These are phyloP conservation scores for Acer negundo DNA, from an alignment of 345 rosid species.

Conservation along the genomic window DNA sequence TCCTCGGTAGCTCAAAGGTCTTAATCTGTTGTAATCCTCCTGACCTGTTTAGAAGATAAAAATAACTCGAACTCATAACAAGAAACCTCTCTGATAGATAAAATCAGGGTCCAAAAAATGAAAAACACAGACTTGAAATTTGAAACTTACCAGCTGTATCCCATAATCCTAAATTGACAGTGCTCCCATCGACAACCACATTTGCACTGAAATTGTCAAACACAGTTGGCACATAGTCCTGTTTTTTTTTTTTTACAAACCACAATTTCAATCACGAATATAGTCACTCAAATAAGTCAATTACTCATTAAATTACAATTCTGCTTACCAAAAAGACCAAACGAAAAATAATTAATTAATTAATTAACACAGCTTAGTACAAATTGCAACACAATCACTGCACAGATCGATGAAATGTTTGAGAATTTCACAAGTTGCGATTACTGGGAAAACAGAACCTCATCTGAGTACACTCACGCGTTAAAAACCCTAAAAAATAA, in stretches of 20 bases:
- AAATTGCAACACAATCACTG: not conserved
- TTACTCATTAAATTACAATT: too few relatives aligned
- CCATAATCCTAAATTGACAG: constrained; percentile 92
- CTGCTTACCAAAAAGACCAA: not conserved
- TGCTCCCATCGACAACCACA: constrained; percentile 93
- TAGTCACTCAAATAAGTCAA: not conserved
- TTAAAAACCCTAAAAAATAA: not conserved
- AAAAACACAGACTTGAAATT: not conserved
- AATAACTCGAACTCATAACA: constrained; percentile 15
- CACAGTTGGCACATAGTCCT: constrained; percentile 97
- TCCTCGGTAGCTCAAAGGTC: constrained; percentile 89
- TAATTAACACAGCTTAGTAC: too few relatives aligned
- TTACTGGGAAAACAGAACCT: not conserved
- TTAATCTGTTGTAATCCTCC: constrained; percentile 85
- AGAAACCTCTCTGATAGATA: not conserved
- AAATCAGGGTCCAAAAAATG: constrained; percentile 1
- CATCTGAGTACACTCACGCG: not conserved
- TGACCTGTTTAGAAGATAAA: constrained; percentile 56
- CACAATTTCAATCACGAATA: constrained; percentile 7
- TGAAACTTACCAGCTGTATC: constrained; percentile 86
- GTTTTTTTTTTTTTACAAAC: constrained; percentile 30
- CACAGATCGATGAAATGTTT: not conserved
- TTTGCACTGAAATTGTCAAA: constrained; percentile 98
- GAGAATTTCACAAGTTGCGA: not conserved
- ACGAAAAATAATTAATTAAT: too few relatives aligned